Percentiles rank a stretch among this genome's conserved stretches.
Evolutionary conservation across 371 early-diverging fungal species (phyloP).

Genomic region (Dinochytrium kinnereticum): DNA sequence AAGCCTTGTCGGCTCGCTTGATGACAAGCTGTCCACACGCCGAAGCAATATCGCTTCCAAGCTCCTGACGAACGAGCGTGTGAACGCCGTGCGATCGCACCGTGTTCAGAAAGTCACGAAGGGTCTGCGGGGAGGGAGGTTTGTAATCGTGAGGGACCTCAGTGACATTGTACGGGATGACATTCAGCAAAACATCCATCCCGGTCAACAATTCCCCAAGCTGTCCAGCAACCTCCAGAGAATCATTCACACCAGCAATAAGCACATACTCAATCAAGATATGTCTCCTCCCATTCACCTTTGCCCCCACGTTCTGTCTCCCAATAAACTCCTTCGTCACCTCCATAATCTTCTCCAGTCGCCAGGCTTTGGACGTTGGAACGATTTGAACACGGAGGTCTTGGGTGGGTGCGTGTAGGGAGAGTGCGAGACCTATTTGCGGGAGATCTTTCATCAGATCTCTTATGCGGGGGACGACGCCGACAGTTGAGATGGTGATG

Average conservation of each 20-base stretch:
- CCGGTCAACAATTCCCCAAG: conserved; percentile 48
- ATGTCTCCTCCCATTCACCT: conserved; percentile 31
- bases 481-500: conserved; percentile 90
- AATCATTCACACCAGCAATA: conserved; percentile 51
- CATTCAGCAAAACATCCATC: conserved; percentile 51
- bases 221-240: conserved; percentile 43
- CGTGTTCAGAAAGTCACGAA: conserved; percentile 45
- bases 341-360: conserved; percentile 68
- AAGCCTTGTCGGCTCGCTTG: neutral
- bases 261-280: conserved; percentile 60
- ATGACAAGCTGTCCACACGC: conserved; percentile 62
- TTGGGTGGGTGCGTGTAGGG: conserved; percentile 87
- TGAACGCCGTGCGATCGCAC: conserved; percentile 46
- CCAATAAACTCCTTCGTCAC: conserved; percentile 70
- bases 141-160: conserved; percentile 51
- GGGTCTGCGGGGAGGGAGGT: conserved; percentile 40
- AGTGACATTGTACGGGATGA: conserved; percentile 61
- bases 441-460: conserved; percentile 73
- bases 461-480: conserved; percentile 82
- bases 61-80: conserved; percentile 51
- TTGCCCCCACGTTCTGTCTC: conserved; percentile 27
- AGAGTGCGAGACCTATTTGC: conserved; percentile 83
- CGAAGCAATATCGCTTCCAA: conserved; percentile 52
- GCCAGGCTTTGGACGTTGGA: conserved; percentile 86
- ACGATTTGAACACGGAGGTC: conserved; percentile 78